Evolutionary conservation across 2,329 filamentous ascomycete genomes (phyloP).

Genomic region (Sarocladiaceae sp.): DNA sequence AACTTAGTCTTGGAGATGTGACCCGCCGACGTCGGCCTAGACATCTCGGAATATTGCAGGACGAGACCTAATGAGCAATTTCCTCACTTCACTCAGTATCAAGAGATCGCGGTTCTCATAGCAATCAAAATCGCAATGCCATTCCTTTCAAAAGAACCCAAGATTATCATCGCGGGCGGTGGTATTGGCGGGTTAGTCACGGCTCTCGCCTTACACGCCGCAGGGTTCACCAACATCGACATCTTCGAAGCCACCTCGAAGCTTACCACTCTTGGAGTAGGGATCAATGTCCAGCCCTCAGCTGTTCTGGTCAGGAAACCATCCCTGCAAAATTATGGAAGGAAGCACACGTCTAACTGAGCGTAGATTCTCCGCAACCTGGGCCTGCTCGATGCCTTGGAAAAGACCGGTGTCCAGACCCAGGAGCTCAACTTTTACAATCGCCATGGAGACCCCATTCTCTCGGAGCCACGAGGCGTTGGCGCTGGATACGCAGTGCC

Average conservation of each 20-base stretch:
- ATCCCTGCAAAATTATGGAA: too few species aligned
- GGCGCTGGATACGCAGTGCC: constrained; percentile 2
- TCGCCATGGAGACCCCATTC: constrained; percentile 7
- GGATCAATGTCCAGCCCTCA: constrained; percentile 8
- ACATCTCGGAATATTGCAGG: too few species aligned
- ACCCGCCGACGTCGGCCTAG: too few species aligned
- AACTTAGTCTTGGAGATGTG: too few species aligned
- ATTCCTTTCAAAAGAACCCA: constrained; percentile 6
- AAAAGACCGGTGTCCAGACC: constrained; percentile 6
- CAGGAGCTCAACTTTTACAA: constrained; percentile 8
- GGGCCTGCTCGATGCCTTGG: constrained; percentile 1
- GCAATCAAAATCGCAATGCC: background rate
- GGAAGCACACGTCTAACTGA: too few species aligned
- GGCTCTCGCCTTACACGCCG: constrained; percentile 1
- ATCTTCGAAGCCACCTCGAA: constrained; percentile 2
- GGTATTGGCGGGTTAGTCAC: constrained; percentile 5
- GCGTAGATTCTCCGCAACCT: constrained; percentile 4
- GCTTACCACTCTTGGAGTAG: constrained; percentile 4
- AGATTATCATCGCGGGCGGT: constrained; percentile 6
- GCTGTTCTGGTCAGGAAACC: constrained; percentile 1
- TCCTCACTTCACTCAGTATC: too few species aligned
- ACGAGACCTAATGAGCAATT: too few species aligned
- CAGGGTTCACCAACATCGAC: constrained; percentile 6
- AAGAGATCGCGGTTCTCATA: background rate
- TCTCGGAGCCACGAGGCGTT: constrained; percentile 6